These are phyloP conservation scores for Piedraia hortae DNA, from an alignment of 2,329 filamentous ascomycete genomes.

Conservation along the genomic window DNA sequence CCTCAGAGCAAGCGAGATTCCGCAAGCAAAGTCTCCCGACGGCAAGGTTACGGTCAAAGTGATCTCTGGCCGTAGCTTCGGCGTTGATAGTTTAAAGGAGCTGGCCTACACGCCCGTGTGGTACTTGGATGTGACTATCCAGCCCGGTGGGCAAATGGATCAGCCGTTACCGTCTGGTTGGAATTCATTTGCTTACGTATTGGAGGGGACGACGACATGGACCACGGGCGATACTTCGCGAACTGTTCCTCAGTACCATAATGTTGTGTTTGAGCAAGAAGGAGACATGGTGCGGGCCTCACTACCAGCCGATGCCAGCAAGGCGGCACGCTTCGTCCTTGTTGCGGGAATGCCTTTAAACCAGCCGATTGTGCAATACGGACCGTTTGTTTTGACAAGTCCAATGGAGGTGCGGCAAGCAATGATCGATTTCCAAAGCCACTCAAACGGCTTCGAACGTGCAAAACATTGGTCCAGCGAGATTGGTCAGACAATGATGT, in stretches of 20 bases:
- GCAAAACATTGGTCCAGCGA: constrained; percentile 57
- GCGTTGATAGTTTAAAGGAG: constrained; percentile 65
- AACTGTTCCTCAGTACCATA: constrained; percentile 44
- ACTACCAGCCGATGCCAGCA: constrained; percentile 37
- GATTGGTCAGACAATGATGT: constrained; percentile 51
- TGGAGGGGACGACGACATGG: constrained; percentile 45
- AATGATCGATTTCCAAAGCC: constrained; percentile 44
- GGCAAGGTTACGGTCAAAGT: constrained; percentile 61
- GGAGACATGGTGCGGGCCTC: constrained; percentile 50
- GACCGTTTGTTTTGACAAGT: constrained; percentile 53
- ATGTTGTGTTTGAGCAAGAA: constrained; percentile 58
- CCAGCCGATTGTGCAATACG: constrained; percentile 59
- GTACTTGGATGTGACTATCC: constrained; percentile 60
- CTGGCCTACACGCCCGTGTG: constrained; percentile 94
- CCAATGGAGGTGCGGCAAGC: constrained; percentile 51
- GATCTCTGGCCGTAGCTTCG: constrained; percentile 63
- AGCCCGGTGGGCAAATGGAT: constrained; percentile 48
- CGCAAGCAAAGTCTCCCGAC: constrained; percentile 39
- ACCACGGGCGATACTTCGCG: constrained; percentile 24
- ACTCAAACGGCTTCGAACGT: constrained; percentile 54
- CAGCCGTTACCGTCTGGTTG: constrained; percentile 55
- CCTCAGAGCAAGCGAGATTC: constrained; percentile 52
- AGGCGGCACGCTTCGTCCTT: constrained; percentile 34
- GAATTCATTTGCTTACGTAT: constrained; percentile 72
- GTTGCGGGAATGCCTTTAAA: constrained; percentile 57